phyloP scores from a whole-genome alignment of 2,329 filamentous ascomycete species.

The Cladobotryum protrusum region DNA sequence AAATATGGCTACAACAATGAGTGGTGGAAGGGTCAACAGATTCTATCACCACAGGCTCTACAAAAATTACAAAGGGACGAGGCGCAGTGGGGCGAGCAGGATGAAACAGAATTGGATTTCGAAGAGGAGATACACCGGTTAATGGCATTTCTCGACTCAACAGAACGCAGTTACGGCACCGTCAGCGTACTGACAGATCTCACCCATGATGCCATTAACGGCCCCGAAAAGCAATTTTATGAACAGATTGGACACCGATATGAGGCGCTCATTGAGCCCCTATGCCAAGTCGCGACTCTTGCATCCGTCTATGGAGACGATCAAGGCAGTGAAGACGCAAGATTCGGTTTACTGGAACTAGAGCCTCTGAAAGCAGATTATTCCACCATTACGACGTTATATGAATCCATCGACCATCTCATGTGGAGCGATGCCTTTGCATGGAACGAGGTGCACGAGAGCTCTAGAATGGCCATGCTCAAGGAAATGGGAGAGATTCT shows the following conservation, averaged over 20 bases:
- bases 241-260: conserved; percentile 31
- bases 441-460: conserved; percentile 28
- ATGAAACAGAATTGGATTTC: conserved; percentile 31
- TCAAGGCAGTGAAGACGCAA: conserved; percentile 27
- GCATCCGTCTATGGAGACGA: conserved; percentile 24
- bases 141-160: conserved; percentile 56
- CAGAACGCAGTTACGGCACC: conserved; percentile 54
- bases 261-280: conserved; percentile 20
- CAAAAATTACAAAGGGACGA: conserved; percentile 27
- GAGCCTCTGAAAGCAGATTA: conserved; percentile 32
- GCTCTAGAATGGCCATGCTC: conserved; percentile 37
- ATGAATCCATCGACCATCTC: conserved; percentile 43
- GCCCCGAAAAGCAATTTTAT: conserved; percentile 39
- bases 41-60: conserved; percentile 35
- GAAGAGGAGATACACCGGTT: conserved; percentile 54
- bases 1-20: conserved; percentile 50
- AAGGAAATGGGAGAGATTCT: conserved; percentile 45
- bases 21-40: conserved; percentile 57
- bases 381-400: conserved; percentile 35
- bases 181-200: conserved; percentile 41
- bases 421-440: conserved; percentile 41
- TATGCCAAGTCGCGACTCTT: conserved; percentile 29
- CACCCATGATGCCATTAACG: conserved; percentile 26
- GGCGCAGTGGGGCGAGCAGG: conserved; percentile 22
- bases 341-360: conserved; percentile 39